Conservation (phyloP, 331 rosid genomes). For the Telfairia occidentalis region DNA sequence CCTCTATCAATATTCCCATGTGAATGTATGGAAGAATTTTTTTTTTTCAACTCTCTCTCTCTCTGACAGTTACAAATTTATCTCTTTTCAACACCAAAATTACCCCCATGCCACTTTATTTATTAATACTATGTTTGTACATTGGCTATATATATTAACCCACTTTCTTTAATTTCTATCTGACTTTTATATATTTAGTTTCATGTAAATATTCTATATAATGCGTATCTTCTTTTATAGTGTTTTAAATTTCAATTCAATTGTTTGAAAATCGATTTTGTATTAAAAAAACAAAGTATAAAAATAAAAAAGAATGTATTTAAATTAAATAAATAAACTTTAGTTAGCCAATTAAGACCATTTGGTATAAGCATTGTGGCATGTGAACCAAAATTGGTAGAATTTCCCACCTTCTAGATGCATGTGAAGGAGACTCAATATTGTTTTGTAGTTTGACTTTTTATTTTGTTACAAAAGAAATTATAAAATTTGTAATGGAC, state of each 20-base stretch:
- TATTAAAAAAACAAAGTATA: neutral
- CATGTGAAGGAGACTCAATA: conserved; percentile 4
- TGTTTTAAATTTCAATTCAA: neutral
- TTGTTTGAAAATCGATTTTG: neutral
- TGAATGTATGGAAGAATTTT: neutral
- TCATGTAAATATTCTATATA: neutral
- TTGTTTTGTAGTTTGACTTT: neutral
- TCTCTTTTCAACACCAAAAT: neutral
- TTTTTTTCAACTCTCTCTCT: neutral
- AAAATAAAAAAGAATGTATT: neutral
- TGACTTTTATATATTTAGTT: neutral
- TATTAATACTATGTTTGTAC: too few species aligned
- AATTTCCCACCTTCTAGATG: neutral
- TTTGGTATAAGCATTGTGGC: neutral
- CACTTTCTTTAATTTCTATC: neutral
- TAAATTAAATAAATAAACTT: neutral
- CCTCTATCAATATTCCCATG: neutral
- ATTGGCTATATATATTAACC: neutral
- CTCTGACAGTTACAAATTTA: neutral
- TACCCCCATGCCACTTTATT: too few species aligned
- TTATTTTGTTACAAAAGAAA: neutral
- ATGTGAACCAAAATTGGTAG: conserved; percentile 9
- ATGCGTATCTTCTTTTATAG: neutral
- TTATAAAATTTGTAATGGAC: neutral
- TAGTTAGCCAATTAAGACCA: neutral